Conservation (phyloP, 306 rosid genomes). For the Cucurbita moschata region DNA sequence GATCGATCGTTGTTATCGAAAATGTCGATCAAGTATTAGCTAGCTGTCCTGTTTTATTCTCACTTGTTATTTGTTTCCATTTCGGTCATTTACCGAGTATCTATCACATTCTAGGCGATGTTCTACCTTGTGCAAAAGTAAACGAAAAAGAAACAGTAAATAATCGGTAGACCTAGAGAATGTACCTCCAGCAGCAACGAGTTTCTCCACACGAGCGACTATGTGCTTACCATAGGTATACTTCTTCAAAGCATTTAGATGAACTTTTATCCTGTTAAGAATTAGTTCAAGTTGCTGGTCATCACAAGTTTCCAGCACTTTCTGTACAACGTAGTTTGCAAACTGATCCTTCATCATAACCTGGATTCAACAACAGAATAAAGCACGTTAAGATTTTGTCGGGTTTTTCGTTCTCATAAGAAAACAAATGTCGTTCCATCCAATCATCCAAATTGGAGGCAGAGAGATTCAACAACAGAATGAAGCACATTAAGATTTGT, state of each 20-base stretch:
- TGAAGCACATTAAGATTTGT: background rate
- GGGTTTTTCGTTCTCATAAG: background rate
- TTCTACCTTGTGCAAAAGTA: background rate
- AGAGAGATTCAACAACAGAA: background rate
- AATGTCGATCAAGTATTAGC: background rate
- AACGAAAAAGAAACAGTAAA: background rate
- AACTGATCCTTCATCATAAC: constrained; percentile 56
- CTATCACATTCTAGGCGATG: background rate
- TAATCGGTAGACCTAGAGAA: background rate
- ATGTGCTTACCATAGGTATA: constrained; percentile 51
- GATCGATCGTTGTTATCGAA: background rate
- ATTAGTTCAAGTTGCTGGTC: constrained; percentile 53
- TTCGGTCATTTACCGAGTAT: background rate
- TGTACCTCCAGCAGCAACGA: constrained; percentile 49
- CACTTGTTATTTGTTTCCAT: background rate
- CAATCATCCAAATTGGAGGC: background rate
- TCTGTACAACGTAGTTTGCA: constrained; percentile 50
- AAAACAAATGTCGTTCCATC: background rate
- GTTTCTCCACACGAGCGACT: constrained; percentile 57
- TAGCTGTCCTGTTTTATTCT: background rate
- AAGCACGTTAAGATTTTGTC: background rate
- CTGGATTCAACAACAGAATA: constrained; percentile 13
- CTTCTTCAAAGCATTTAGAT: constrained; percentile 51
- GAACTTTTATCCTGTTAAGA: constrained; percentile 42
- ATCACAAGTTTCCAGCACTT: constrained; percentile 51